Evolutionary conservation across 495 filamentous ascomycete species (phyloP).

Genomic region (Penicillium subrubescens): DNA sequence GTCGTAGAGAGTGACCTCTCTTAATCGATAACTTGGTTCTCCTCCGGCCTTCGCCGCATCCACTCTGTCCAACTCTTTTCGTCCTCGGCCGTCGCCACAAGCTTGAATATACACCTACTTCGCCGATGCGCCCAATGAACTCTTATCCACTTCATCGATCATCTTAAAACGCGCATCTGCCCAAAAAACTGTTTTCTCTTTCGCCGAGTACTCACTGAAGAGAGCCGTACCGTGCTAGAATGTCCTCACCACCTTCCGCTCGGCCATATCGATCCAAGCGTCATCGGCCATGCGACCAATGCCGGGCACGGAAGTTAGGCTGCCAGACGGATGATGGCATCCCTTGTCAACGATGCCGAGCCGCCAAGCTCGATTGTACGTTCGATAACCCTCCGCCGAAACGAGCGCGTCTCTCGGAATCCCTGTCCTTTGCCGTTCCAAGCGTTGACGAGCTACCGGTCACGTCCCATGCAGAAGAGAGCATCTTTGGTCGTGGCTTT

Average conservation of each 20-base stretch:
- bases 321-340: conserved; percentile 33
- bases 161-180: background rate
- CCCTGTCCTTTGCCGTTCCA: conserved; percentile 8
- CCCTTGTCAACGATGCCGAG: conserved; percentile 35
- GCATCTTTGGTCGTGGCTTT: background rate
- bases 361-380: conserved; percentile 31
- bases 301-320: conserved; percentile 39
- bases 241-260: conserved; percentile 21
- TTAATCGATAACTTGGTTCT: background rate
- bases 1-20: background rate
- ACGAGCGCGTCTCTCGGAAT: conserved; percentile 19
- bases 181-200: background rate
- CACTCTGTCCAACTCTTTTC: background rate
- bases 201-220: conserved; percentile 14
- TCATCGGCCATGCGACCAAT: conserved; percentile 42
- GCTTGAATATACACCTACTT: background rate
- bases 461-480: conserved; percentile 2
- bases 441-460: conserved; percentile 9
- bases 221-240: background rate
- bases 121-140: background rate
- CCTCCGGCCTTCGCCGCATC: background rate
- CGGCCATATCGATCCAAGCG: conserved; percentile 44
- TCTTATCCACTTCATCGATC: background rate
- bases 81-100: background rate
- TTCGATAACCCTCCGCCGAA: conserved; percentile 36